These are phyloP conservation scores for Rhodosporidiobolus odoratus DNA, from an alignment of 768 basidiomycete genomes.

Conservation along the genomic window DNA sequence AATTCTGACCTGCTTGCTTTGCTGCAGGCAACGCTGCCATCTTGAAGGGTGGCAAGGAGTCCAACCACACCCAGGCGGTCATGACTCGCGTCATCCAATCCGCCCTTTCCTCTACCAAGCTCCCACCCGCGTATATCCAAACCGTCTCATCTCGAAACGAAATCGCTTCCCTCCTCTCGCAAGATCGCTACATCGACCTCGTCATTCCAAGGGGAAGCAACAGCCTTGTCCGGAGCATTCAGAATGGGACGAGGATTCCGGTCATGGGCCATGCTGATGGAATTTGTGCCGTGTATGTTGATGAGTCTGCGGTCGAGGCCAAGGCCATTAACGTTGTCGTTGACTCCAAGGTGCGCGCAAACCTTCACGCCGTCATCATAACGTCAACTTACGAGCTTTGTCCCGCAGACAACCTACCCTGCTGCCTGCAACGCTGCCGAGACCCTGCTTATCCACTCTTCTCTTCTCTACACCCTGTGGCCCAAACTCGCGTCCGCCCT, in stretches of 20 bases:
- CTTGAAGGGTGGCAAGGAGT: conserved; percentile 95
- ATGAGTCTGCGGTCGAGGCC: conserved; percentile 67
- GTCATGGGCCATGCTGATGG: conserved; percentile 99
- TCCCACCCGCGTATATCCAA: conserved; percentile 80
- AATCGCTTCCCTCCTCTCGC: conserved; percentile 74
- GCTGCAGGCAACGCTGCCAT: conserved; percentile 86
- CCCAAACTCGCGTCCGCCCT: conserved; percentile 68
- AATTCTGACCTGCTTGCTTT: neutral
- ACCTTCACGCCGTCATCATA: neutral
- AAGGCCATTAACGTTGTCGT: conserved; percentile 77
- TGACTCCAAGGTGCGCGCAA: conserved; percentile 78
- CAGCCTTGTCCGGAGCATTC: conserved; percentile 76
- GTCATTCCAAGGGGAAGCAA: conserved; percentile 96
- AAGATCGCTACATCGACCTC: conserved; percentile 90
- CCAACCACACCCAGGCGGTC: conserved; percentile 67
- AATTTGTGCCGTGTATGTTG: conserved; percentile 81
- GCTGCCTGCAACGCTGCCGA: conserved; percentile 93
- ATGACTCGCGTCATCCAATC: conserved; percentile 73
- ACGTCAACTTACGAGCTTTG: neutral
- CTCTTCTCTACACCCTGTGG: conserved; percentile 70
- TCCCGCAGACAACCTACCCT: conserved; percentile 74
- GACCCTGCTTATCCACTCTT: conserved; percentile 77
- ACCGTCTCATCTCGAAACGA: conserved; percentile 85
- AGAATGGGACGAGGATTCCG: conserved; percentile 82
- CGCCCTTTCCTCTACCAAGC: conserved; percentile 65